Percentiles rank a stretch among this genome's conserved stretches.
phyloP scores from a whole-genome alignment of 176 grass and related monocot genomes.

The Olyra latifolia region DNA sequence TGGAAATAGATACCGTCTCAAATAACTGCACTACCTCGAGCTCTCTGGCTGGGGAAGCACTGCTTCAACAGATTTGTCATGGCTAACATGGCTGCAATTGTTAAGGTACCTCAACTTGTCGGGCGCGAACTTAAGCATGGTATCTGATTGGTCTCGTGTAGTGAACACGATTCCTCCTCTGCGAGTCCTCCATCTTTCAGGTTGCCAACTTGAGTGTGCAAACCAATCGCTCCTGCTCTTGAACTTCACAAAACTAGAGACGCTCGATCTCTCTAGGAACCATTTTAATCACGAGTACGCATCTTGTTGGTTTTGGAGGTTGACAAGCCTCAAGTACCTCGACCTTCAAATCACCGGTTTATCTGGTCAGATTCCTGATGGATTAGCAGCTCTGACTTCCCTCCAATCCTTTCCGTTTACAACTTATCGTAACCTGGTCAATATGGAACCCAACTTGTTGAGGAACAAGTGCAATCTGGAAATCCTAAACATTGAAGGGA shows the following conservation, averaged over 20 bases:
- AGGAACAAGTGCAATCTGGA: neutral
- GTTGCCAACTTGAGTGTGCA: neutral
- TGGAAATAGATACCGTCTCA: too few relatives aligned
- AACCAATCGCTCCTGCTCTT: neutral
- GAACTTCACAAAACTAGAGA: too few relatives aligned
- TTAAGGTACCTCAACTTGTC: too few relatives aligned
- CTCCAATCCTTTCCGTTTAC: neutral
- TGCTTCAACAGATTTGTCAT: too few relatives aligned
- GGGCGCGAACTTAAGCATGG: too few relatives aligned
- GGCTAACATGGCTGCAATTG: too few relatives aligned
- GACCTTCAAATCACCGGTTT: neutral
- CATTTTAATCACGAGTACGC: rapidly evolving
- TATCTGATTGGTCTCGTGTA: neutral
- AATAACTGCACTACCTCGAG: neutral
- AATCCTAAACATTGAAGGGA: neutral
- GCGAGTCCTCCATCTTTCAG: neutral
- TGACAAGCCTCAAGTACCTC: neutral
- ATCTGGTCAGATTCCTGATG: neutral
- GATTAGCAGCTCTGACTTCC: neutral
- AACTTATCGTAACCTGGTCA: too few relatives aligned
- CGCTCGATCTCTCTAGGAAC: neutral
- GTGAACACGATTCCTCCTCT: neutral
- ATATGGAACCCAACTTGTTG: too few relatives aligned
- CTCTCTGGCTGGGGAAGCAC: neutral
- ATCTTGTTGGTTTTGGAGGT: constrained; percentile 40